phyloP scores from a whole-genome alignment of 1,139 yeast genomes.

The Hemisphaericaspora xylofermentans region DNA sequence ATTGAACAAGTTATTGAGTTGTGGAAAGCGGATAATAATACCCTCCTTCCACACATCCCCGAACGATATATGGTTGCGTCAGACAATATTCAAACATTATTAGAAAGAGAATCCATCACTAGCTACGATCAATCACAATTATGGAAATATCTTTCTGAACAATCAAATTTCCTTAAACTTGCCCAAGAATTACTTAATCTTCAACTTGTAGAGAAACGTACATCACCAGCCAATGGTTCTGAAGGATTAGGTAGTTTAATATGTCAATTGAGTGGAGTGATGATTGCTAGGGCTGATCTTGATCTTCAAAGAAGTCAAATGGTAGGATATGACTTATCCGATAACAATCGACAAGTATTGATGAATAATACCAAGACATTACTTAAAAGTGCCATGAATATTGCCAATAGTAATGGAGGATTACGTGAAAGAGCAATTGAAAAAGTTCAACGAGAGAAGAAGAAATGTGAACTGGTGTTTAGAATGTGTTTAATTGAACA shows the following conservation, averaged over 20 bases:
- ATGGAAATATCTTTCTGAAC: constrained; percentile 43
- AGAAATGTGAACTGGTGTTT: constrained; percentile 44
- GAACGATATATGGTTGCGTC: constrained; percentile 42
- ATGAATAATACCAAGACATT: constrained; percentile 40
- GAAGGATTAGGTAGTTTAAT: constrained; percentile 37
- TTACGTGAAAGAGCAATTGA: constrained; percentile 48
- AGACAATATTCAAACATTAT: constrained; percentile 42
- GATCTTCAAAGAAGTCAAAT: constrained; percentile 50
- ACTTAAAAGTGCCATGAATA: constrained; percentile 47
- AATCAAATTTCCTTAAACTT: constrained; percentile 35
- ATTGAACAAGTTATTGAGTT: constrained; percentile 18
- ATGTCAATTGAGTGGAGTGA: constrained; percentile 41
- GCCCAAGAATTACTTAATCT: constrained; percentile 36
- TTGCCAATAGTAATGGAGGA: constrained; percentile 50
- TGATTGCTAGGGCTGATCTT: constrained; percentile 52
- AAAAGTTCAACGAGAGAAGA: constrained; percentile 41
- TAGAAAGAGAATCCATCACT: constrained; percentile 30
- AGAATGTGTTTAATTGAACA: constrained; percentile 48
- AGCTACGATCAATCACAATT: background rate
- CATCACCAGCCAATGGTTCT: constrained; percentile 18
- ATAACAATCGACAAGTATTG: constrained; percentile 28
- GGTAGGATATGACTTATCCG: constrained; percentile 26
- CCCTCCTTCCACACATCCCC: constrained; percentile 27
- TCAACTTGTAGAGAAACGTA: constrained; percentile 18
- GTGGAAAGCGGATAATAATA: constrained; percentile 27